A percentile compares a stretch with the other conserved stretches of the same genome.
These are phyloP conservation scores for Leptomonas pyrrhocoris DNA, from an alignment of 208 protist species.

Conservation along the genomic window DNA sequence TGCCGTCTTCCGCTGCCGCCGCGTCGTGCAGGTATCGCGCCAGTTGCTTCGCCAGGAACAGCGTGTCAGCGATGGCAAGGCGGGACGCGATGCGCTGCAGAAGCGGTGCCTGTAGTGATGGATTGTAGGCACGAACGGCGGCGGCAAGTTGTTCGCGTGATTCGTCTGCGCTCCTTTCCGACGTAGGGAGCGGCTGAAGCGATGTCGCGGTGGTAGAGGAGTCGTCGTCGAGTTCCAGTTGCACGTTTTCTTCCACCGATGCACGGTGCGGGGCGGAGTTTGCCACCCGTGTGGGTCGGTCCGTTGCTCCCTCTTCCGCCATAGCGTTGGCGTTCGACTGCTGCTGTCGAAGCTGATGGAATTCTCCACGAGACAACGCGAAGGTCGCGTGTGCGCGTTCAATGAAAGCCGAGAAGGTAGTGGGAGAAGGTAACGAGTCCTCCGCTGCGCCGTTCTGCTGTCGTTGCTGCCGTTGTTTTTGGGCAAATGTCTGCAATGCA, in stretches of 20 bases:
- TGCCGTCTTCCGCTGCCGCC: constrained; percentile 1
- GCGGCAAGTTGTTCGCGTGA: constrained; percentile 6
- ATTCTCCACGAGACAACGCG: neutral
- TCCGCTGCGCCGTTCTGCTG: neutral
- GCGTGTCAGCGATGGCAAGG: constrained; percentile 32
- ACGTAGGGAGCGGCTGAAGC: neutral
- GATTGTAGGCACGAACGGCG: constrained; percentile 42
- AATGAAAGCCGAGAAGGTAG: constrained; percentile 8
- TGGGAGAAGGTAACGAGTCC: neutral
- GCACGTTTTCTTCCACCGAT: no score
- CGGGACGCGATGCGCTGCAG: constrained; percentile 33
- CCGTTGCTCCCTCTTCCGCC: neutral
- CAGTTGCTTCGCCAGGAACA: constrained; percentile 34
- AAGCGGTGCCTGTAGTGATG: constrained; percentile 46
- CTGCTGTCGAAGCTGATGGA: neutral
- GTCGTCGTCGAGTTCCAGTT: neutral
- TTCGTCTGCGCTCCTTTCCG: neutral
- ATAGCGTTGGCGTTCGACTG: neutral
- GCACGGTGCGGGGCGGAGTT: no score
- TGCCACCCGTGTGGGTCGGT: neutral
- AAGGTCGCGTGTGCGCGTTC: constrained; percentile 7
- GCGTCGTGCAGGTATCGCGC: constrained; percentile 38
- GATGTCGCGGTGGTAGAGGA: neutral
- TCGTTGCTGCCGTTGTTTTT: constrained; percentile 13
- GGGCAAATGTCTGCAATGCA: constrained; percentile 15